Evolutionary conservation across 345 rosid species (phyloP).

Genomic region (Brassica rapa): DNA sequence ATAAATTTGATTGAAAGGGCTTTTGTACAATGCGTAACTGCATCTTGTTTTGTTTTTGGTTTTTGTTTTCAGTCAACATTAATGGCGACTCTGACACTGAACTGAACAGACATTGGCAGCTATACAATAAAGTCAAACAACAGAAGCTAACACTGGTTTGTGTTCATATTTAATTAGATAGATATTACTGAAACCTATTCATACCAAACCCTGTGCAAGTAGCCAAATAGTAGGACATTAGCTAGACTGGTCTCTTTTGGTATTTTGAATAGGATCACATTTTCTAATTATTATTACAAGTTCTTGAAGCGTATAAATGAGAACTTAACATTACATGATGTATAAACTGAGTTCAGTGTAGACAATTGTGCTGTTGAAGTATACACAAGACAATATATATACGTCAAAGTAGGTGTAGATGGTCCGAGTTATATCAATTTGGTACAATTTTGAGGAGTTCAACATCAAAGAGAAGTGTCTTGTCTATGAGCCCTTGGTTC

Average conservation of each 20-base stretch:
- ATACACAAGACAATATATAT: conserved; percentile 14
- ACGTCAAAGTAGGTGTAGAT: not conserved
- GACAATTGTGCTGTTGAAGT: conserved; percentile 9
- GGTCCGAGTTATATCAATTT: conserved; percentile 26
- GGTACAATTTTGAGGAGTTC: conserved; percentile 83
- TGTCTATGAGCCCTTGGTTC: conserved; percentile 95
- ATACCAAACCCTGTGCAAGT: not conserved
- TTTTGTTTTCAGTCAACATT: conserved; percentile 5
- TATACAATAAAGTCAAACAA: conserved; percentile 26
- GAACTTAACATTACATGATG: not conserved
- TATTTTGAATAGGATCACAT: not conserved
- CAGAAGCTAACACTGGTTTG: conserved; percentile 21
- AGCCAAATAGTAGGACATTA: not conserved
- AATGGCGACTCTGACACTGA: conserved; percentile 33
- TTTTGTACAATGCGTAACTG: conserved; percentile 16
- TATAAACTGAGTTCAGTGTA: conserved; percentile 17
- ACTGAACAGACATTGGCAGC: conserved; percentile 18
- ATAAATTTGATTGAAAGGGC: conserved; percentile 13
- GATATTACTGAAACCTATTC: not conserved
- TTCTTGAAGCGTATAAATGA: not conserved
- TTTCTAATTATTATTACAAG: not conserved
- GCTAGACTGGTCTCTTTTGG: not conserved
- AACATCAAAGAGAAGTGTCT: conserved; percentile 88
- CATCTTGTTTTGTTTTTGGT: conserved; percentile 22
- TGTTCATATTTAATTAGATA: conserved; percentile 14